Conservation (phyloP, 371 early-diverging fungal species). For the Sporodiniella umbellata region DNA sequence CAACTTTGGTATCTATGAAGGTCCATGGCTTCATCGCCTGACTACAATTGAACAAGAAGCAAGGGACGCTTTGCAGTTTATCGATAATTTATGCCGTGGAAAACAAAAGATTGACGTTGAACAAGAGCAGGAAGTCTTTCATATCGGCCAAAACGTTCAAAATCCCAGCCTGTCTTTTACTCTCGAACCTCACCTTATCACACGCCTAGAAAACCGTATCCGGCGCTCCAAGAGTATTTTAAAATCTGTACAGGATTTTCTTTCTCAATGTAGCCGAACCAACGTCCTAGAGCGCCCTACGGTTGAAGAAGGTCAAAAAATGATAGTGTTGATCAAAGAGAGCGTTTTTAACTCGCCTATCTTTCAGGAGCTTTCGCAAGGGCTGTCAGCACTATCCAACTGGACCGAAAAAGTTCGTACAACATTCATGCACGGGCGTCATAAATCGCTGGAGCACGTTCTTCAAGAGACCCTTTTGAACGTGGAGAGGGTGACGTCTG, state of each 20-base stretch:
- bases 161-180: conserved; percentile 1
- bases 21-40: conserved; percentile 2
- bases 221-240: conserved; percentile 5
- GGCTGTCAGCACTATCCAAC: not conserved
- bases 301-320: conserved; percentile 6
- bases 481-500: conserved; percentile 6
- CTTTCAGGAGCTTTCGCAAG: conserved; percentile 5
- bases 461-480: conserved; percentile 15
- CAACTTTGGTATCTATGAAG: conserved; percentile 3
- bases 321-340: conserved; percentile 9
- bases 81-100: conserved; percentile 16
- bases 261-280: not conserved
- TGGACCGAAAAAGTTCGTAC: conserved; percentile 18
- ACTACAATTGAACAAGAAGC: conserved; percentile 5
- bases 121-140: conserved; percentile 2
- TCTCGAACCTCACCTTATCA: conserved; percentile 9
- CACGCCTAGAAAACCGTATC: conserved; percentile 6
- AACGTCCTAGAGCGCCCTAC: conserved; percentile 11
- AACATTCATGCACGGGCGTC: conserved; percentile 21
- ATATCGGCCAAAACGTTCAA: conserved; percentile 1
- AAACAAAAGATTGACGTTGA: conserved; percentile 10
- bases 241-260: conserved; percentile 4
- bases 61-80: conserved; percentile 2
- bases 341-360: conserved; percentile 9
- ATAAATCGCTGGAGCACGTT: conserved; percentile 15